Evolutionary conservation across 2,329 filamentous ascomycete species (phyloP), one percentile per base, ranked within the genome.

Genomic region (Podosphaera fusca): DNA sequence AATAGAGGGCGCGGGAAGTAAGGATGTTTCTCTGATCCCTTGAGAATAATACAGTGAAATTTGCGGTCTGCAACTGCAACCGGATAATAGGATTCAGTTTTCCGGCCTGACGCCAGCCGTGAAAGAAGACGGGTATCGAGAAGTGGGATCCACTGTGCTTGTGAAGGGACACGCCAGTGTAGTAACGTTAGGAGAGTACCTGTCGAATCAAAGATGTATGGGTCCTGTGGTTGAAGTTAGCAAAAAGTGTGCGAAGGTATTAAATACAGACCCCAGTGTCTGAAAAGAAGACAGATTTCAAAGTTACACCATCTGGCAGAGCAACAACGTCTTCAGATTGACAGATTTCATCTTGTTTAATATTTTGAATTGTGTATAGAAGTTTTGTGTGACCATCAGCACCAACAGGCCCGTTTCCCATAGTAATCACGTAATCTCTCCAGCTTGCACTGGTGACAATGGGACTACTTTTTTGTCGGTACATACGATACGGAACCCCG

Each of bases 41-140:
- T 98, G 66, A 98, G 81, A 64, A 98, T 96, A 70, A 98, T 95
- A 72, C 94, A 98, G 74, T 96, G 90, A 70, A 98, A 98, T 66
- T 85, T 90, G 65, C 85, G 78, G 64, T 89, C 81, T 2, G 90
- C 87, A 0, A 96, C 89, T 0, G 92, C 92, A 36, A 98, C 87
- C 1, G 92, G 92, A 78, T 89, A 98, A 73, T 98, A 98, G 0
- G 76, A 79, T 70, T 98, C 92, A 61, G 84, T 78, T 69, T 95
- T 95, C 58, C 83, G 82, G 33, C 92, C 92, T 2, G 80, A 82
- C 0, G 86, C 84, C 2, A 95, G 77, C 60, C 92, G 87, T 0
- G 86, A 77, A 9, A 98, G 75, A 42, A 84, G 79, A 58, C 78
- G 87, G 0, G 94, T 98, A 70, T 98, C 90, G 2, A 98, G 78